Percentiles rank a stretch among this genome's conserved stretches.
These are phyloP conservation scores for Aspergillus steynii DNA, from an alignment of 495 filamentous ascomycete species.

Conservation along the genomic window DNA sequence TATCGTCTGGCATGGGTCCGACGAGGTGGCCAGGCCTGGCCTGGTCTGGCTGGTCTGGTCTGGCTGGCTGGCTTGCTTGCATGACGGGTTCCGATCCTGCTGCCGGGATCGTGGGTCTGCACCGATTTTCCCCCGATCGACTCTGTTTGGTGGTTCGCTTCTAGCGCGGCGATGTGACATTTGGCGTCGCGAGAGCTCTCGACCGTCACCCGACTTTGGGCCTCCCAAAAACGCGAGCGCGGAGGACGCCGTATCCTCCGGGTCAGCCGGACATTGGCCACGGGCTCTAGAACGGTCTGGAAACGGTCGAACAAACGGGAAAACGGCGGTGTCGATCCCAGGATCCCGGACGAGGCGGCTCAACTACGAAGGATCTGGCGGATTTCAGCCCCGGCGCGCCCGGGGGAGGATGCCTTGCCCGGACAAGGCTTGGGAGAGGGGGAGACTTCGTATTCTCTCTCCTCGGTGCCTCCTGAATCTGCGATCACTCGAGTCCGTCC, in stretches of 20 bases:
- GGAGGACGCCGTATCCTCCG: not conserved
- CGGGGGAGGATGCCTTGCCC: no score
- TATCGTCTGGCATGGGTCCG: not conserved
- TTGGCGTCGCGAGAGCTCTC: not conserved
- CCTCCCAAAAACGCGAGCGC: not conserved
- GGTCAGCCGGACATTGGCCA: not conserved
- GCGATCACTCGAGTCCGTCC: not conserved
- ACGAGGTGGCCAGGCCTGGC: not conserved
- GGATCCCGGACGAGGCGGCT: conserved; percentile 1
- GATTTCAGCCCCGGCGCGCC: no score
- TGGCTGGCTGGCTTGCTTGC: not conserved
- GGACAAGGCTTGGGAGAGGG: no score
- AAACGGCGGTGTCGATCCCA: conserved; percentile 2
- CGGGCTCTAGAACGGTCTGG: conserved; percentile 8
- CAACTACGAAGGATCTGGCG: conserved; percentile 1
- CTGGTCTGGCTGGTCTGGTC: no score
- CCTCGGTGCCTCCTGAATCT: not conserved
- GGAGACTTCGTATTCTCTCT: not conserved
- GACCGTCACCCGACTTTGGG: not conserved
- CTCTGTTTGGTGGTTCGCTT: no score
- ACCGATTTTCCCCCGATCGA: not conserved
- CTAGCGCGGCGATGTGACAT: no score
- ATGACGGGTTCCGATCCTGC: not conserved
- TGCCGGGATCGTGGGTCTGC: not conserved
- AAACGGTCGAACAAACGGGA: not conserved